A percentile compares a stretch with the other conserved stretches of the same genome.
phyloP scores from a whole-genome alignment of 2,329 filamentous ascomycete species.

The Capronia coronata region DNA sequence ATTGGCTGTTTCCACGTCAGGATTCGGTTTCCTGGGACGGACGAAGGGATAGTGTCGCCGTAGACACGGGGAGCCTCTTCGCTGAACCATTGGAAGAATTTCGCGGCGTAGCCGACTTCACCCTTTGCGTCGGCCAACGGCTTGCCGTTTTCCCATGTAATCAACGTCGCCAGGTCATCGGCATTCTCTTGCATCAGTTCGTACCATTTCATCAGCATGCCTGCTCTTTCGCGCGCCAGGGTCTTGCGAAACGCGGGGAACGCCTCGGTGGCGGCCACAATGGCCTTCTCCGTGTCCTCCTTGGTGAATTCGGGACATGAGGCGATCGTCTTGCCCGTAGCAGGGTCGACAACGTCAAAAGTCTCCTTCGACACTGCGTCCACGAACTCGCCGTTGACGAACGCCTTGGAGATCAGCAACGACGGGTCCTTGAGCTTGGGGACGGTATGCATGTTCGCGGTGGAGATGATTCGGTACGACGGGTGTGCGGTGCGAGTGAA shows the following conservation, averaged over 20 bases:
- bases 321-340: constrained; percentile 72
- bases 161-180: constrained; percentile 59
- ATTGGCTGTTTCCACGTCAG: constrained; percentile 61
- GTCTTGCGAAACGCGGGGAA: constrained; percentile 56
- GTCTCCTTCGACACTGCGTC: constrained; percentile 79
- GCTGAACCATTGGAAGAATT: constrained; percentile 58
- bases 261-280: constrained; percentile 72
- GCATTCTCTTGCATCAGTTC: constrained; percentile 60
- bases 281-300: constrained; percentile 72
- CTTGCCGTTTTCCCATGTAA: constrained; percentile 67
- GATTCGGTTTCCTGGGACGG: constrained; percentile 53
- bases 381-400: constrained; percentile 91
- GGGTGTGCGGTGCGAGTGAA: constrained; percentile 6
- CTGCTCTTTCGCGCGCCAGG: constrained; percentile 54
- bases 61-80: constrained; percentile 54
- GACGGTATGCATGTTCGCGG: constrained; percentile 27
- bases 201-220: constrained; percentile 61
- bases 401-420: constrained; percentile 76
- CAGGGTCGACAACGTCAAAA: constrained; percentile 83
- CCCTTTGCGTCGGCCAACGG: constrained; percentile 55
- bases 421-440: constrained; percentile 64
- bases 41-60: constrained; percentile 57
- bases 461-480: constrained; percentile 20
- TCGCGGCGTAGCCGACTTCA: constrained; percentile 53
- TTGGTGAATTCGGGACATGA: constrained; percentile 73